Evolutionary conservation across 352 stramenopile genomes (phyloP).

Genomic region (Phytophthora melonis): DNA sequence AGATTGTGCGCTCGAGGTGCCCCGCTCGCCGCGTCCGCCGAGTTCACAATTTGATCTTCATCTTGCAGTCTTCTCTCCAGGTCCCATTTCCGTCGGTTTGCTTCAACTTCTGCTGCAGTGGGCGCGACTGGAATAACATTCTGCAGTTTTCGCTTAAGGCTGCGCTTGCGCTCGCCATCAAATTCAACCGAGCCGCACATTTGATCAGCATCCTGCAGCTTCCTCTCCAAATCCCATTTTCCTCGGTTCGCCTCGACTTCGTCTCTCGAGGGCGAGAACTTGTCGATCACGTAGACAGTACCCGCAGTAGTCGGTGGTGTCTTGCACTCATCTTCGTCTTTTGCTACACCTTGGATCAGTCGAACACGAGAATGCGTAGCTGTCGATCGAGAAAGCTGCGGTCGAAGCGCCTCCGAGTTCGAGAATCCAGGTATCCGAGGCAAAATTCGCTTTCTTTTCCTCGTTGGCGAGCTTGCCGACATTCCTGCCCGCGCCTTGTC

Average conservation of each 20-base stretch:
- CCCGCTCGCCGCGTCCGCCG: background rate
- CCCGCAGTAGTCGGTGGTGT: background rate
- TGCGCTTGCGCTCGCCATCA: constrained; percentile 8
- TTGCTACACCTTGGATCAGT: background rate
- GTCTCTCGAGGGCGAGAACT: constrained; percentile 12
- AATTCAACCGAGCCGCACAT: background rate
- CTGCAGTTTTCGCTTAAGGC: constrained; percentile 13
- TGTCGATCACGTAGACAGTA: background rate
- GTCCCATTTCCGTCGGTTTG: constrained; percentile 34
- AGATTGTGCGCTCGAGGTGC: constrained; percentile 13
- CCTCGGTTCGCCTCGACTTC: constrained; percentile 30
- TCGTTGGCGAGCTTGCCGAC: background rate
- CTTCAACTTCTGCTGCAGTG: constrained; percentile 24
- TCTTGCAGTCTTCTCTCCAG: constrained; percentile 32
- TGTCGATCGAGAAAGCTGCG: constrained; percentile 27
- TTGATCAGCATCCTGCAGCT: constrained; percentile 24
- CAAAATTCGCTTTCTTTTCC: constrained; percentile 30
- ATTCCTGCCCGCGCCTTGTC: background rate
- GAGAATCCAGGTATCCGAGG: constrained; percentile 39
- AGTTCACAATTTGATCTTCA: background rate
- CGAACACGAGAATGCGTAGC: constrained; percentile 8
- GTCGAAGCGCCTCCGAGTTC: constrained; percentile 35
- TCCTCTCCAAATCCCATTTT: constrained; percentile 42
- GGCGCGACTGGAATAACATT: constrained; percentile 3
- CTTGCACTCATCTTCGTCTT: constrained; percentile 6